Evolutionary conservation across 257 asterid genomes (phyloP).

Genomic region (Anisodus tanguticus): DNA sequence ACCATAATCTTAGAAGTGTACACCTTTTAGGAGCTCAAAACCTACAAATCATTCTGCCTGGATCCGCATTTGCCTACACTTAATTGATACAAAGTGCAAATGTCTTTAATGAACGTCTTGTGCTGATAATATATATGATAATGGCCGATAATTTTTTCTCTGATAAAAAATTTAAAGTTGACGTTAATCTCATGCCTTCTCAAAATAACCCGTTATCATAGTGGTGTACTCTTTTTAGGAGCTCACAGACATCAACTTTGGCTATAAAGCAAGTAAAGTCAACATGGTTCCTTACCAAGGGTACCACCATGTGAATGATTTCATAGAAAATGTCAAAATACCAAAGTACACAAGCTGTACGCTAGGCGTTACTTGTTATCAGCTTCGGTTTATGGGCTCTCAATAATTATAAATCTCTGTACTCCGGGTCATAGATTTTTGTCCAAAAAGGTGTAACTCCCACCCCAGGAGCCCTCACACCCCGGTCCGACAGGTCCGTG

Average conservation of each 20-base stretch:
- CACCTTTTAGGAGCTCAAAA: no score
- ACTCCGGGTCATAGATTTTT: no score
- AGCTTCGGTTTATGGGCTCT: neutral
- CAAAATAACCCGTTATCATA: neutral
- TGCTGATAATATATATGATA: no score
- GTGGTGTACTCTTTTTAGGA: neutral
- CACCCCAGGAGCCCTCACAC: no score
- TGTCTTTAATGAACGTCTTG: no score
- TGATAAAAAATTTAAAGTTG: neutral
- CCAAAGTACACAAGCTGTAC: constrained; percentile 18
- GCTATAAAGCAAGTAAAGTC: neutral
- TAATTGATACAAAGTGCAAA: neutral
- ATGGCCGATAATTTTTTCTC: neutral
- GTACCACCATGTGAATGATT: constrained; percentile 25
- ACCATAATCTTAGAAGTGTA: no score
- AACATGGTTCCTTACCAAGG: constrained; percentile 9
- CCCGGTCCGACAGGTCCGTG: no score
- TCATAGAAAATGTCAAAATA: constrained; percentile 13
- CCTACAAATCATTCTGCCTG: no score
- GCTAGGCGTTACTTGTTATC: constrained; percentile 4
- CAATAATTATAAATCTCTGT: neutral
- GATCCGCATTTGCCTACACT: no score
- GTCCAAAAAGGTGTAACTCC: no score
- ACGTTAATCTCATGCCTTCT: neutral
- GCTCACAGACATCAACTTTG: neutral